Evolutionary conservation across 2,329 filamentous ascomycete genomes (phyloP).

Genomic region (Fusarium oxysporum): DNA sequence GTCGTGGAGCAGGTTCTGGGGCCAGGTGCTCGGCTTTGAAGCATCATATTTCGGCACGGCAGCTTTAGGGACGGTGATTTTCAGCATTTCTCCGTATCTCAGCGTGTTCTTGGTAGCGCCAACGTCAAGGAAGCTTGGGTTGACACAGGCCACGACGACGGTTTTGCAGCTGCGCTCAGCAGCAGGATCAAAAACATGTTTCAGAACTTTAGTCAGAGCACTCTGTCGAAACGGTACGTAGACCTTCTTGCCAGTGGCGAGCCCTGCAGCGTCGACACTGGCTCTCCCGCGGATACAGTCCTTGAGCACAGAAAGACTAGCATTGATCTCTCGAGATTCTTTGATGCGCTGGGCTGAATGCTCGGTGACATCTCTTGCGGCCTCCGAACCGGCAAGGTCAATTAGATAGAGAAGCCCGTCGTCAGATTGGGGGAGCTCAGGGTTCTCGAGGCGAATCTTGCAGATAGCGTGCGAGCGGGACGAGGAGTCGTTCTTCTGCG

Average conservation of each 20-base stretch:
- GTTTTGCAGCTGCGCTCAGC: conserved; percentile 55
- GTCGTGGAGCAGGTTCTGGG: conserved; percentile 50
- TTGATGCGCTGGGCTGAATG: conserved; percentile 59
- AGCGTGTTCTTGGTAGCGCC: conserved; percentile 61
- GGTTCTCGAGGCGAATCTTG: conserved; percentile 57
- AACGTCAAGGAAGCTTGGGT: conserved; percentile 58
- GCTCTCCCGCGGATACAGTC: conserved; percentile 63
- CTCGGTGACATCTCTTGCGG: conserved; percentile 54
- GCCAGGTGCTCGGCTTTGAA: conserved; percentile 53
- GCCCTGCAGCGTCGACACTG: conserved; percentile 46
- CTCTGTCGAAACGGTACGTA: conserved; percentile 61
- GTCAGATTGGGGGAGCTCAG: conserved; percentile 40
- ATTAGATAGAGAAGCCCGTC: conserved; percentile 60
- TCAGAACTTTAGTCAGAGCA: conserved; percentile 60
- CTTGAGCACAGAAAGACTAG: conserved; percentile 61
- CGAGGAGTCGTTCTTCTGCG: conserved; percentile 59
- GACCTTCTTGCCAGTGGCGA: conserved; percentile 45
- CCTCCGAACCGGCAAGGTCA: conserved; percentile 62
- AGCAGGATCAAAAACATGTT: conserved; percentile 61
- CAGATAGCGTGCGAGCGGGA: conserved; percentile 63
- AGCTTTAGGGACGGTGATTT: conserved; percentile 51
- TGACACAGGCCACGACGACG: conserved; percentile 60
- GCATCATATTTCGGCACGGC: conserved; percentile 42
- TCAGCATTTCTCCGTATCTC: conserved; percentile 61
- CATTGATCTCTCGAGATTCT: conserved; percentile 61